A percentile compares a stretch with the other conserved stretches of the same genome.
Evolutionary conservation across 805 yeast species (phyloP).

Genomic region (Metschnikowia vanudenii): DNA sequence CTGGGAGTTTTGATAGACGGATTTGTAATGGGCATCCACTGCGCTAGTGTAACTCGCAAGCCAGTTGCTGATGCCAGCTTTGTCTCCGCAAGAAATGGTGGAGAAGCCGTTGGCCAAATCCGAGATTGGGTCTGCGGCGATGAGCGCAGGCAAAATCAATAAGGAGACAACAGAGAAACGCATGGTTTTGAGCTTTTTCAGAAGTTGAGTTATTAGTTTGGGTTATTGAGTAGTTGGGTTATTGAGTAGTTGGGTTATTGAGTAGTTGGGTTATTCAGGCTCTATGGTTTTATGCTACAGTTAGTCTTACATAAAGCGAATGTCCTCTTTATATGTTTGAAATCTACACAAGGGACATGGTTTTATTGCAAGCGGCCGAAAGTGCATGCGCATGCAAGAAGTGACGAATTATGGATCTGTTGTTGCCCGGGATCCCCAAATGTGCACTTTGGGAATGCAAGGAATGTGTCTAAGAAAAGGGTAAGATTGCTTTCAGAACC

Average conservation of each 20-base stretch:
- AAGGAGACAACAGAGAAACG: neutral
- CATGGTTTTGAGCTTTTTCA: neutral
- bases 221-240: neutral
- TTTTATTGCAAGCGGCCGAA: neutral
- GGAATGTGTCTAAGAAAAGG: too few species aligned
- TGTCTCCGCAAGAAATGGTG: neutral
- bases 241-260: too few species aligned
- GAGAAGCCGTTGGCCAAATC: neutral
- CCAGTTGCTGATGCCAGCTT: conserved; percentile 2
- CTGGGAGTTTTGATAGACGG: neutral
- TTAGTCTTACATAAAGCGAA: too few species aligned
- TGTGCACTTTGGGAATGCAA: too few species aligned
- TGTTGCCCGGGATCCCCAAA: too few species aligned
- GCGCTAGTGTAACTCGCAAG: neutral
- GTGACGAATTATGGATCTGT: too few species aligned
- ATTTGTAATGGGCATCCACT: neutral
- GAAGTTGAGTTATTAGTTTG: too few species aligned
- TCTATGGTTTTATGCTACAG: too few species aligned
- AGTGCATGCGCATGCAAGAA: too few species aligned
- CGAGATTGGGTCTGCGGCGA: conserved; percentile 8
- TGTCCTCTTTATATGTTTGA: neutral
- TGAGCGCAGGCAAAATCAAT: conserved; percentile 5
- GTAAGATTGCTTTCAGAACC: too few species aligned
- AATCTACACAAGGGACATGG: neutral
- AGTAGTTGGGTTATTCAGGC: too few species aligned